phyloP scores from a whole-genome alignment of 2,329 filamentous ascomycete species.

The Penicillium digitatum region DNA sequence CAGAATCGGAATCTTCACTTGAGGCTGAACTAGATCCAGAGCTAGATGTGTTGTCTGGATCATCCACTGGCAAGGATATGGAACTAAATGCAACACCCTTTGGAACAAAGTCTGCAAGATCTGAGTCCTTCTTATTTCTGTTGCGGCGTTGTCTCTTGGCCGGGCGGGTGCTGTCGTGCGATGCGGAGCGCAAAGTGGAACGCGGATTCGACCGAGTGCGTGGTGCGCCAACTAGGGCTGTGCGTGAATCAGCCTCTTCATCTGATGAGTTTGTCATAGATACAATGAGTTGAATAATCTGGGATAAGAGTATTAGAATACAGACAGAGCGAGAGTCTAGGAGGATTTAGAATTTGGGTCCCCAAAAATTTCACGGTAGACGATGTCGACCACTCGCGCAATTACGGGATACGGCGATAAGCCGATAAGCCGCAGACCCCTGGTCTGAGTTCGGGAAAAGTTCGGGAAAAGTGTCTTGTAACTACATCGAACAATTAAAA shows the following conservation, averaged over 20 bases:
- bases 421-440: not conserved
- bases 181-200: slow-evolving; percentile 23
- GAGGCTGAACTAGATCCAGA: slow-evolving; percentile 25
- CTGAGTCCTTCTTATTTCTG: slow-evolving; percentile 19
- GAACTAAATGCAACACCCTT: slow-evolving; percentile 36
- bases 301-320: not conserved
- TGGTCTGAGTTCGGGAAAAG: not conserved
- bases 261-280: slow-evolving; percentile 15
- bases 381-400: not conserved
- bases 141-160: slow-evolving; percentile 30
- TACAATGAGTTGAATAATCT: not conserved
- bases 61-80: slow-evolving; percentile 33
- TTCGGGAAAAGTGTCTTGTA: too few relatives aligned
- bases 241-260: slow-evolving; percentile 46
- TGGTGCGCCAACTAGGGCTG: slow-evolving; percentile 42
- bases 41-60: slow-evolving; percentile 31
- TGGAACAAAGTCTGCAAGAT: slow-evolving; percentile 38
- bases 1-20: slow-evolving; percentile 2
- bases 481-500: too few relatives aligned
- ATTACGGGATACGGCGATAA: not conserved
- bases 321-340: not conserved
- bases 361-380: slow-evolving; percentile 27
- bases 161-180: slow-evolving; percentile 23
- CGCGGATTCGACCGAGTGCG: slow-evolving; percentile 27
- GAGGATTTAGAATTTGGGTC: slow-evolving; percentile 1